Base-by-base conservation (phyloP, 805 yeast species). In the Teunomyces cretensis region DNA sequence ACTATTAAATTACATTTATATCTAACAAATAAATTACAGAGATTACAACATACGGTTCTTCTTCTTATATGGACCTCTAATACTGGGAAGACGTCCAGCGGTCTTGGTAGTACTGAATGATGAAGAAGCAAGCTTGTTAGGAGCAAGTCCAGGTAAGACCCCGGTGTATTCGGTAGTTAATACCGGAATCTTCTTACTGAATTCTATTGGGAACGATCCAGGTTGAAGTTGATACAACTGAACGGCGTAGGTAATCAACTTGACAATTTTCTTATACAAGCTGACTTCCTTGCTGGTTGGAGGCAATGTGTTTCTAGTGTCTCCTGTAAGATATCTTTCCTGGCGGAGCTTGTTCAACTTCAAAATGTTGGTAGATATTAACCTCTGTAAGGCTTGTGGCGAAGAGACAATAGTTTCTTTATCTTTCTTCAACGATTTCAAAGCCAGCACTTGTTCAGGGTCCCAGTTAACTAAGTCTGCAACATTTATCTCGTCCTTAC, bases 131-230 rank as follows among this genome's bases (percentile, higher is more conserved):
- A 43, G 41, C 22, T 47, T 51, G 33, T 45, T 46, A 33, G 74
- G 53, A 2, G 74, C 61, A 4, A 75, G 67, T 1, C 87, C 86
- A 1, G 97, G 97, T 57, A 91, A 73, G 1, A 85, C 76, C 39
- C 97, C 97, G 30, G 78, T 68, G 57, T 88, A 90, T 52, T 84
- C 88, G 17, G 83, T 78, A 58, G 81, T 81, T 45, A 86, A 73
- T 0, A 86, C 83, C 0, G 96, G 96, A 39, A 91, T 61, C 17
- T 64, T 65, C 33, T 68, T 63, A 36, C 72, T 67, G 42, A 70
- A 57, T 17, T 58, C 53, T 22, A 62, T 45, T n/a, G 66, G 49
- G 33, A 70, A 54, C 14, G 49, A 51, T 16, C 52, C 54, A 13
- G 65, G 64, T 4, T 50, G 44, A 2, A 65, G 47, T n/a, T 63